Evolutionary conservation across 2,329 filamentous ascomycete genomes (phyloP).

Genomic region (Pyricularia sp.): DNA sequence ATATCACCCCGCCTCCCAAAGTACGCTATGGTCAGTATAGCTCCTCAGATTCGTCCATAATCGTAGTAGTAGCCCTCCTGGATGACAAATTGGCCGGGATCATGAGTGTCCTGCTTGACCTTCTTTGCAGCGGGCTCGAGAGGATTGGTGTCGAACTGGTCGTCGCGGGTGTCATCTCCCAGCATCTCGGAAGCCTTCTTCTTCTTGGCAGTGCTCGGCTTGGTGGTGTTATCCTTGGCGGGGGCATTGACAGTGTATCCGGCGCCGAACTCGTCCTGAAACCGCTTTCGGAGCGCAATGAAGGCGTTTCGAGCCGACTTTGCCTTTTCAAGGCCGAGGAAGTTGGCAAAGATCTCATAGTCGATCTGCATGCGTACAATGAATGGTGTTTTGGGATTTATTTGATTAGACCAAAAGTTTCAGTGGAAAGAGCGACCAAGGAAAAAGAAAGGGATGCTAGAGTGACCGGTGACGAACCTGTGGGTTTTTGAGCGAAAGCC

Average conservation of each 20-base stretch:
- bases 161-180: not conserved
- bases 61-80: not conserved
- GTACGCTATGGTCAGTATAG: too few species aligned
- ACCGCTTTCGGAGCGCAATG: conserved; percentile 43
- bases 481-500: not conserved
- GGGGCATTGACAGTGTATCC: not conserved
- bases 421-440: too few species aligned
- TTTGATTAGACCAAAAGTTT: not conserved
- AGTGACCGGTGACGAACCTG: conserved; percentile 2
- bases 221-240: not conserved
- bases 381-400: not conserved
- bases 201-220: not conserved
- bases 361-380: conserved; percentile 7
- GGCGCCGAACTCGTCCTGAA: conserved; percentile 30
- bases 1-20: too few species aligned
- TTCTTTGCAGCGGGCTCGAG: not conserved
- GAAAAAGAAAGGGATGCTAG: not conserved
- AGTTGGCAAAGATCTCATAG: conserved; percentile 9
- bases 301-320: conserved; percentile 38
- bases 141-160: not conserved
- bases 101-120: not conserved
- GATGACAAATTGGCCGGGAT: not conserved
- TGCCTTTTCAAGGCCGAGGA: conserved; percentile 10
- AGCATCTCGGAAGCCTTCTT: not conserved
- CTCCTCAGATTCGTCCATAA: not conserved